Evolutionary conservation across 495 filamentous ascomycete species (phyloP), one percentile per base, ranked within the genome.

Genomic region (Cercophora sp.): DNA sequence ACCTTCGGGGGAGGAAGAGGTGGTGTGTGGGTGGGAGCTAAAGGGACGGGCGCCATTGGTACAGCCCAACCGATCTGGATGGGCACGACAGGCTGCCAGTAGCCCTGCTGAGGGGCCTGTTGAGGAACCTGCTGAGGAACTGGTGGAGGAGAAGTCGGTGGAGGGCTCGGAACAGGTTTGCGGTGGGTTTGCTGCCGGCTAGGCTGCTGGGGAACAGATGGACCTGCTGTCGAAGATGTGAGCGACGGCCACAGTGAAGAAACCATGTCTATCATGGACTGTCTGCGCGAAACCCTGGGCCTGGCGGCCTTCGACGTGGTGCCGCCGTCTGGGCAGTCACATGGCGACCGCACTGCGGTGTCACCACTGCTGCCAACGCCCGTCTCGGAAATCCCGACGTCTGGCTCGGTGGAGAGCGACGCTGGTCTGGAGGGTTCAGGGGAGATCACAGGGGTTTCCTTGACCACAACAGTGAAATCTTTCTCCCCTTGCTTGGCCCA

Each of bases 211-310:
- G 52, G 2, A 20, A 29, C 31, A 10, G 22, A 26, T 1, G 48
- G 23, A 49, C 53, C 47, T 52, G 48, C 20, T 5, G 37, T 1
- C 42, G 54, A 3, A 57, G 48, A 41, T 8, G 60, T 63, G 35
- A 63, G 60, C 40, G 31, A 51, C 1, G 54, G 51, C 11, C 57
- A 36, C 27, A 60, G 40, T 0, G 48, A 62, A 8, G 44, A 36
- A 18, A 62, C 19, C 46, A 52, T 35, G 1, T 24, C 57, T 22
- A 60, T 36, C 15, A 52, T 48, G 15, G 54, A 59, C 57, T 44
- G 52, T 18, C 43, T 36, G 34, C 51, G 23, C 24, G 43, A 18
- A 13, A 34, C 22, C n/a, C 22, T 40, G 5, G 51, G 50, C 20
- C 25, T 49, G 23, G 24, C 29, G 15, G 40, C 15, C 16, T 47